phyloP scores from a whole-genome alignment of 768 basidiomycete genomes.

The Russula olivacea region DNA sequence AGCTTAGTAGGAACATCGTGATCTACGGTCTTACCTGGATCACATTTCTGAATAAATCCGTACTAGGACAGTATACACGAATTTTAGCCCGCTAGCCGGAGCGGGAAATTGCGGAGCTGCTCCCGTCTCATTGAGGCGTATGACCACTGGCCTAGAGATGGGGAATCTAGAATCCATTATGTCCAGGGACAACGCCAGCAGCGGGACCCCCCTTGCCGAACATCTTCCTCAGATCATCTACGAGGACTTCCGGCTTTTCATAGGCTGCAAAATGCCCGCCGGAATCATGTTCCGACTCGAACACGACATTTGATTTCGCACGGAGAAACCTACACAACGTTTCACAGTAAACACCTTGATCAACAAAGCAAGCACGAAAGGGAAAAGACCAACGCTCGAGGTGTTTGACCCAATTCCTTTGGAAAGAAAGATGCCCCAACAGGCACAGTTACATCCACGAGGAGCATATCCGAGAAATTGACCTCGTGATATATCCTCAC shows the following conservation, averaged over 20 bases:
- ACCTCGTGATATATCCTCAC: conserved; percentile 34
- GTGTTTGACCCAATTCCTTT: conserved; percentile 37
- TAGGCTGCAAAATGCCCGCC: conserved; percentile 58
- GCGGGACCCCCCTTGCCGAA: conserved; percentile 49
- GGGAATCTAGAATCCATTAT: background rate
- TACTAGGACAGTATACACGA: background rate
- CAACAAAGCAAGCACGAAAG: background rate
- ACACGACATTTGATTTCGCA: conserved; percentile 38
- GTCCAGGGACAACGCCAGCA: conserved; percentile 41
- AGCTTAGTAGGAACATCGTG: too few relatives aligned
- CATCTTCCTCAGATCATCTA: conserved; percentile 48
- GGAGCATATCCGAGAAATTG: conserved; percentile 5
- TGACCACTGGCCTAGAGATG: background rate
- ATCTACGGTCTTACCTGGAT: background rate
- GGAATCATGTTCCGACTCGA: conserved; percentile 41
- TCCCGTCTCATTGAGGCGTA: background rate
- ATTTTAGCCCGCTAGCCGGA: background rate
- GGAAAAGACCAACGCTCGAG: conserved; percentile 35
- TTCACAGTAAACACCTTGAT: background rate
- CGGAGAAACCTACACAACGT: conserved; percentile 23
- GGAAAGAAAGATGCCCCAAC: conserved; percentile 49
- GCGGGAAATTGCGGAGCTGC: background rate
- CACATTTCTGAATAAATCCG: background rate
- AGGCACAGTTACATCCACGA: conserved; percentile 34
- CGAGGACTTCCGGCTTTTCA: conserved; percentile 45